Conservation (phyloP, 1,139 yeast genomes). For the Nakaseomyces delphensis region DNA sequence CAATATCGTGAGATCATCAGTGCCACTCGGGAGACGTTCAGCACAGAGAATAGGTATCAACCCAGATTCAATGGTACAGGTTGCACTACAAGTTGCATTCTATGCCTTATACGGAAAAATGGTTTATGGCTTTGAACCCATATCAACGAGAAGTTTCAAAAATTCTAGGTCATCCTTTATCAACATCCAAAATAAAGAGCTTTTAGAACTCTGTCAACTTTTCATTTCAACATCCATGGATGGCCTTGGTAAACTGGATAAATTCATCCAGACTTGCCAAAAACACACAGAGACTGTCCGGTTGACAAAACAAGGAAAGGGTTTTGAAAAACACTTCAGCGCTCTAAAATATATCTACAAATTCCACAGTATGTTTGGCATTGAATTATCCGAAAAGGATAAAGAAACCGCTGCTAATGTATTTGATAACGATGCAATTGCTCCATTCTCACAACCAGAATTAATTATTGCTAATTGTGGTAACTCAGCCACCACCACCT, state of each 20-base stretch:
- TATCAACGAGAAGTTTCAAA: constrained; percentile 58
- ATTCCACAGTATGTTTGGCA: constrained; percentile 28
- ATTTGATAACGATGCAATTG: constrained; percentile 37
- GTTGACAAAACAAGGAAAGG: constrained; percentile 51
- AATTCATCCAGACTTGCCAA: constrained; percentile 45
- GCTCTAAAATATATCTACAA: constrained; percentile 47
- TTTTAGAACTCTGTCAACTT: constrained; percentile 48
- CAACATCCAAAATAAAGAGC: constrained; percentile 49
- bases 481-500: constrained; percentile 61
- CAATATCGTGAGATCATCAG: constrained; percentile 41
- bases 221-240: constrained; percentile 46
- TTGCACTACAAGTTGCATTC: constrained; percentile 60
- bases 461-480: constrained; percentile 59
- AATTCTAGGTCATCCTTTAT: constrained; percentile 64
- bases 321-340: constrained; percentile 64
- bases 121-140: constrained; percentile 62
- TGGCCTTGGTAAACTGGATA: constrained; percentile 22
- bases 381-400: constrained; percentile 37
- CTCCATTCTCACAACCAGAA: constrained; percentile 41
- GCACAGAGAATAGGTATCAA: constrained; percentile 46
- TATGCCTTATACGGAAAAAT: constrained; percentile 65
- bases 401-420: constrained; percentile 17
- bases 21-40: constrained; percentile 40
- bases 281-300: constrained; percentile 43
- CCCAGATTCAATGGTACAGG: constrained; percentile 59